These are phyloP conservation scores for Symbiodinium pilosum DNA, from an alignment of 73 alveolate genomes.

Conservation along the genomic window DNA sequence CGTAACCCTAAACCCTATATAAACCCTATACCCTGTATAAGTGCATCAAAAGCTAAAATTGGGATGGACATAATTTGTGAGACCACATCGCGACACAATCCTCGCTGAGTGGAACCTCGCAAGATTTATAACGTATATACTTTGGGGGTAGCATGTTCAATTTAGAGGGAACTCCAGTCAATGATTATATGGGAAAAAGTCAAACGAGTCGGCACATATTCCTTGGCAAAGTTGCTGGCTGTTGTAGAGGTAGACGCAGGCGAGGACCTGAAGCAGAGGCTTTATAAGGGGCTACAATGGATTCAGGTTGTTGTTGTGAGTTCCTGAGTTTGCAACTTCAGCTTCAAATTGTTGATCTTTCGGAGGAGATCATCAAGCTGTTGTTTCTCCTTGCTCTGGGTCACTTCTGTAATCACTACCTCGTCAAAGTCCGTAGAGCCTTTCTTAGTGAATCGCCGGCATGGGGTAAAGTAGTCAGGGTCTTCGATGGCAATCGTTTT, in stretches of 20 bases:
- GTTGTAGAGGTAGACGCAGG: background rate
- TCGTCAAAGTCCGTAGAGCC: background rate
- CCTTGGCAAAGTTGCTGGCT: background rate
- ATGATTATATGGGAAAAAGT: background rate
- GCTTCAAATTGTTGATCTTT: background rate
- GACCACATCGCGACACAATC: too few species aligned
- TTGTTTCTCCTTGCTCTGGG: background rate
- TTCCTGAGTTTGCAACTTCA: background rate
- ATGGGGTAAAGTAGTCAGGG: too few species aligned
- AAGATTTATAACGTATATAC: too few species aligned
- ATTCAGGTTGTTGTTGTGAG: background rate
- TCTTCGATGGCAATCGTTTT: background rate
- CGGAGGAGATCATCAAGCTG: background rate
- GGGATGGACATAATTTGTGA: too few species aligned
- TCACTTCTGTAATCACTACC: background rate
- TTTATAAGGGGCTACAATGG: background rate
- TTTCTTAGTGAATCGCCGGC: background rate
- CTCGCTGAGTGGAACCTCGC: too few species aligned
- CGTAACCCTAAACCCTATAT: too few species aligned
- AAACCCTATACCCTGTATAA: too few species aligned
- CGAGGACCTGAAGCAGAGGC: background rate
- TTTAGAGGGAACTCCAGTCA: background rate
- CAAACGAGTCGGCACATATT: too few species aligned
- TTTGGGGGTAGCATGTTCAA: too few species aligned
- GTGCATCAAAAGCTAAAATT: too few species aligned